phyloP scores from a whole-genome alignment of 345 rosid genomes.

The Eucalyptus tenuipes region DNA sequence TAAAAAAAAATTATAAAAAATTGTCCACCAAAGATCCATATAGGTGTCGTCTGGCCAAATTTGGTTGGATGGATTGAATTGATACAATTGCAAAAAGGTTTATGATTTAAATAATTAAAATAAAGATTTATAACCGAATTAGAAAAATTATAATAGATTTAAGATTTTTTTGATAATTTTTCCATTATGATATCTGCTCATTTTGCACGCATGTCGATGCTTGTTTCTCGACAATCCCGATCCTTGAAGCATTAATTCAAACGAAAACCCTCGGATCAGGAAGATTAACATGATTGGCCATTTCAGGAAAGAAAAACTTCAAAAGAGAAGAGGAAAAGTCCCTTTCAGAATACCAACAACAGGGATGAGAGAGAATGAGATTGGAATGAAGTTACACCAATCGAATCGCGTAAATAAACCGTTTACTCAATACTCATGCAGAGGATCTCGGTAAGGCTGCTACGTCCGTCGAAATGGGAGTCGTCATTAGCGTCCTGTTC shows the following conservation, averaged over 20 bases:
- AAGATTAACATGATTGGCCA: background rate
- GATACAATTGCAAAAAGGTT: accelerated
- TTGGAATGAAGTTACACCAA: background rate
- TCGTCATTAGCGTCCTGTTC: background rate
- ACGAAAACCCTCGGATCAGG: background rate
- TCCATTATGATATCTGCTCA: too few species aligned
- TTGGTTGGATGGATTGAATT: too few species aligned
- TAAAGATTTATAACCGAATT: too few species aligned
- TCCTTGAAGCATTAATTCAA: background rate
- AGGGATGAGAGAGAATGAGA: background rate
- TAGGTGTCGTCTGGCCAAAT: accelerated
- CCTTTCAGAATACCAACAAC: background rate
- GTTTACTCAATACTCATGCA: background rate
- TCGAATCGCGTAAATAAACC: background rate
- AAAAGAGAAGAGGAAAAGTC: background rate
- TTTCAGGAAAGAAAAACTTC: background rate
- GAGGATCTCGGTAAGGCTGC: background rate
- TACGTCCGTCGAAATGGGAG: background rate
- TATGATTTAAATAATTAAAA: too few species aligned
- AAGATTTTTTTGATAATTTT: too few species aligned
- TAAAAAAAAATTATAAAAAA: too few species aligned
- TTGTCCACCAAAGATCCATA: accelerated
- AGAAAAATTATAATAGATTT: too few species aligned
- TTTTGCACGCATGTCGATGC: background rate
- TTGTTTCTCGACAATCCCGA: background rate